Evolutionary conservation across 2,329 filamentous ascomycete genomes (phyloP).

Genomic region (Phaeosphaeria sp.): DNA sequence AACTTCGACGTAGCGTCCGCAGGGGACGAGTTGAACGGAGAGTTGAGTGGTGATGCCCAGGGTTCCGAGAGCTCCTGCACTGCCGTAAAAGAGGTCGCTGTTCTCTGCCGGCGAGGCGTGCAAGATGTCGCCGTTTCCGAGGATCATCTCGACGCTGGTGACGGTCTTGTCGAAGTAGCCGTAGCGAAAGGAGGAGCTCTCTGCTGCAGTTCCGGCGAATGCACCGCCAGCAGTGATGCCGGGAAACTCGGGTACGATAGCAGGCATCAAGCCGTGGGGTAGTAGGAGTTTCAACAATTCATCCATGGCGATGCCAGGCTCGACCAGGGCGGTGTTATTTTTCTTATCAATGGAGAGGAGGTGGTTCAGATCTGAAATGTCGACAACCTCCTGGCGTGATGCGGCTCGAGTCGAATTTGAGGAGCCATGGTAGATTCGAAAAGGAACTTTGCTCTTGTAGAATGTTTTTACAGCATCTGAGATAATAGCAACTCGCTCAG

Average conservation of each 20-base stretch:
- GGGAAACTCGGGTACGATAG: conserved; percentile 70
- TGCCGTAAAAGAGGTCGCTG: conserved; percentile 62
- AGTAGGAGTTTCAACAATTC: conserved; percentile 62
- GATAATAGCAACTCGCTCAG: conserved; percentile 12
- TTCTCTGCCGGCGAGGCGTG: conserved; percentile 54
- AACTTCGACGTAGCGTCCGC: conserved; percentile 63
- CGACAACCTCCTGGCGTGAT: conserved; percentile 31
- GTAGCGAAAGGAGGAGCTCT: conserved; percentile 68
- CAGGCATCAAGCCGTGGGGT: conserved; percentile 57
- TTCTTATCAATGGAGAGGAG: conserved; percentile 51
- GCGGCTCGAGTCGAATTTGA: conserved; percentile 50
- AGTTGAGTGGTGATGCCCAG: conserved; percentile 65
- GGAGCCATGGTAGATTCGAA: conserved; percentile 60
- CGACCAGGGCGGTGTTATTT: conserved; percentile 58
- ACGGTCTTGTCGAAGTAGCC: conserved; percentile 70
- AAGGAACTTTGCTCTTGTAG: conserved; percentile 30
- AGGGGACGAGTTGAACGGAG: conserved; percentile 61
- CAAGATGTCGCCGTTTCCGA: conserved; percentile 61
- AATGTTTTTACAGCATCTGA: conserved; percentile 11
- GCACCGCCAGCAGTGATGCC: conserved; percentile 70
- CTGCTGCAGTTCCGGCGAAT: conserved; percentile 68
- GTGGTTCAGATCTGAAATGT: conserved; percentile 53
- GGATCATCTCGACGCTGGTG: conserved; percentile 66
- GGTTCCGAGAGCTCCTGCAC: conserved; percentile 64
- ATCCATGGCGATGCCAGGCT: conserved; percentile 72